Conservation (phyloP, 139 green algal genomes). For the Pycnococcus provasolii region DNA sequence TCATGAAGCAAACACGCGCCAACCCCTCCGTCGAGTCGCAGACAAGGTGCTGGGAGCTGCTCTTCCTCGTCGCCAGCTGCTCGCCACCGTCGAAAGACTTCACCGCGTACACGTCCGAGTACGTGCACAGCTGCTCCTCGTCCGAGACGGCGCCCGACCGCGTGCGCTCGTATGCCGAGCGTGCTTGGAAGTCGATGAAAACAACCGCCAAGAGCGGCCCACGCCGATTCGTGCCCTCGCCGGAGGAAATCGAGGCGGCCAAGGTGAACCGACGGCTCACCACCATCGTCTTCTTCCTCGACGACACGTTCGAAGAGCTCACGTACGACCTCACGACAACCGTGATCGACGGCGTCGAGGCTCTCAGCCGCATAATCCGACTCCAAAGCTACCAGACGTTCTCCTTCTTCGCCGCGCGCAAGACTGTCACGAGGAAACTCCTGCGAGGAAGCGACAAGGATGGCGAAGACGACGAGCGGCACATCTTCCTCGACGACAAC, state of each 20-base stretch:
- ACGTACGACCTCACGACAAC: constrained; percentile 77
- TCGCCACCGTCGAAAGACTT: constrained; percentile 82
- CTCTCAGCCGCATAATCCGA: constrained; percentile 73
- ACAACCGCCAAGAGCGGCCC: constrained; percentile 71
- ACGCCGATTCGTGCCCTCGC: constrained; percentile 64
- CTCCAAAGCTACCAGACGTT: constrained; percentile 90
- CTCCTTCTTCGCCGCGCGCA: constrained; percentile 71
- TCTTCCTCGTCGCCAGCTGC: constrained; percentile 62
- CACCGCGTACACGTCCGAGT: constrained; percentile 60
- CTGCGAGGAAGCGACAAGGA: constrained; percentile 20
- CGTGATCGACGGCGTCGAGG: constrained; percentile 75
- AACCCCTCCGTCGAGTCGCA: constrained; percentile 39
- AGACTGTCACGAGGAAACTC: constrained; percentile 1
- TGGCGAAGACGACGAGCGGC: constrained; percentile 53
- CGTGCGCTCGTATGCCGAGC: constrained; percentile 37
- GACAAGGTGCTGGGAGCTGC: constrained; percentile 74
- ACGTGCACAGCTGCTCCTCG: constrained; percentile 59
- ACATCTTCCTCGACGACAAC: constrained; percentile 82
- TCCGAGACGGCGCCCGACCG: constrained; percentile 14
- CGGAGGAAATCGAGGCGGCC: constrained; percentile 80
- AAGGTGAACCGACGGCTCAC: constrained; percentile 49
- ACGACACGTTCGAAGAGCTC: constrained; percentile 93
- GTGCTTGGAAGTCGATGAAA: constrained; percentile 73
- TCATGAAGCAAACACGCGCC: constrained; percentile 83
- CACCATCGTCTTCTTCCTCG: constrained; percentile 86